Base-by-base conservation (phyloP, 768 basidiomycete species). In the Leccinum incarnatum region DNA sequence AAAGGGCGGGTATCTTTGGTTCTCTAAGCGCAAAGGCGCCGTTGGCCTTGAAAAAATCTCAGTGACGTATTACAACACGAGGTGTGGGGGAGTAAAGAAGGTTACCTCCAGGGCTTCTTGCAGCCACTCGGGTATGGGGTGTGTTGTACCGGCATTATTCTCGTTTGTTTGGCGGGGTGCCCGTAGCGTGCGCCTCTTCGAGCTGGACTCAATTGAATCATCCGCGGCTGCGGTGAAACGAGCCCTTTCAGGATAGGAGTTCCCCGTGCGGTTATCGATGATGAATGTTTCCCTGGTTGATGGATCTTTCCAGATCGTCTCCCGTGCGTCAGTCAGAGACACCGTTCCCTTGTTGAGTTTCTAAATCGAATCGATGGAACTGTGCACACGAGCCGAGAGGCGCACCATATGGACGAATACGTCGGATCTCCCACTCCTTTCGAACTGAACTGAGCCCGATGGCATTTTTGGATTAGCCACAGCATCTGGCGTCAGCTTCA, bases 211-310 rank as follows among this genome's bases (percentile, higher is more conserved):
- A 21, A 52, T 56, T 56, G 56, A 58, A 52, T 27, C 57, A 51
- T 61, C 53, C 46, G 42, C 42, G 37, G 36, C 55, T 36, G 57
- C 52, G 54, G 25, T 32, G 54, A 42, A 64, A 58, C 42, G 60
- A 36, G 61, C 61, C 25, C 63, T 60, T 60, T 71, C 73, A 30
- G 73, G 74, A 69, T 78, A 78, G 8, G 88, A 91, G 68, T 90
- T 84, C 10, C 89, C 89, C 10, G 88, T 90, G 53, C 83, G 78
- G n/a, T 71, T 67, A 67, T 94, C 83, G 15, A 92, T 73, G n/a
- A 82, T 57, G 66, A 85, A 88, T 2, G 69, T 73, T 67, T 84
- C 76, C 14, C 83, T 80, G 5, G 86, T 88, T 14, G 64, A 71
- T n/a, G 83, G 81, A 74, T 93, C 88, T 30, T 74, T 80, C 88